Conservation (phyloP, 2,329 filamentous ascomycete species). For the Cladosporium sp. region DNA sequence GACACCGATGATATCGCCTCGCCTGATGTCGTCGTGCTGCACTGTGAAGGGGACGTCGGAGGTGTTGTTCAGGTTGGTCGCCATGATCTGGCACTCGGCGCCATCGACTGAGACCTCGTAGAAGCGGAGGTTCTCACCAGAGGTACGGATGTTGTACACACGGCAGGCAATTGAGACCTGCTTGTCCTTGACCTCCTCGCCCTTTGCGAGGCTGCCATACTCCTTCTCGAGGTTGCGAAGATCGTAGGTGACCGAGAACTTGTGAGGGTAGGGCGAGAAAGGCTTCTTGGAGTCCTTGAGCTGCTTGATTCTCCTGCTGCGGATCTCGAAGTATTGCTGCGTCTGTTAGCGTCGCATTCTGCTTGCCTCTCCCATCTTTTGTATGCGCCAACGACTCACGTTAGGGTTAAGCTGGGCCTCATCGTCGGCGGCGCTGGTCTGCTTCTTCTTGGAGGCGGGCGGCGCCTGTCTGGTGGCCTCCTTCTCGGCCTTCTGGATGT, state of each 20-base stretch:
- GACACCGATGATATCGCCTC: slow-evolving; percentile 90
- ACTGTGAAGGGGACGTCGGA: slow-evolving; percentile 70
- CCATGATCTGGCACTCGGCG: slow-evolving; percentile 83
- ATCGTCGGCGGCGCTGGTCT: slow-evolving; percentile 56
- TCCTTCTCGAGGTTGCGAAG: slow-evolving; percentile 74
- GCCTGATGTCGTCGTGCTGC: slow-evolving; percentile 82
- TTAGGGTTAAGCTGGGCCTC: slow-evolving; percentile 72
- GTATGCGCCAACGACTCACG: slow-evolving; percentile 43
- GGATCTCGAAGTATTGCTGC: slow-evolving; percentile 94
- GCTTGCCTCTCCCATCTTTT: background rate
- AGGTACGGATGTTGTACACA: slow-evolving; percentile 81
- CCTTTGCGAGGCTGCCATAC: slow-evolving; percentile 78
- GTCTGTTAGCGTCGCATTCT: background rate
- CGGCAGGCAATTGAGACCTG: slow-evolving; percentile 74
- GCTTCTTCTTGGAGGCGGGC: slow-evolving; percentile 55
- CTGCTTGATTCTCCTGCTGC: slow-evolving; percentile 75
- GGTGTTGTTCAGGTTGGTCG: slow-evolving; percentile 74
- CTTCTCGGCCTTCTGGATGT: slow-evolving; percentile 85
- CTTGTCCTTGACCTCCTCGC: slow-evolving; percentile 73
- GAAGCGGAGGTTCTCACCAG: slow-evolving; percentile 83
- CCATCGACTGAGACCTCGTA: slow-evolving; percentile 79
- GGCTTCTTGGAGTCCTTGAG: slow-evolving; percentile 63
- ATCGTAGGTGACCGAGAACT: slow-evolving; percentile 83
- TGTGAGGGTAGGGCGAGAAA: slow-evolving; percentile 88
- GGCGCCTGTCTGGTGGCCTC: slow-evolving; percentile 58